Evolutionary conservation across 1,284 basidiomycete species (phyloP).

Genomic region (Sporisorium iseilematis-ciliati): DNA sequence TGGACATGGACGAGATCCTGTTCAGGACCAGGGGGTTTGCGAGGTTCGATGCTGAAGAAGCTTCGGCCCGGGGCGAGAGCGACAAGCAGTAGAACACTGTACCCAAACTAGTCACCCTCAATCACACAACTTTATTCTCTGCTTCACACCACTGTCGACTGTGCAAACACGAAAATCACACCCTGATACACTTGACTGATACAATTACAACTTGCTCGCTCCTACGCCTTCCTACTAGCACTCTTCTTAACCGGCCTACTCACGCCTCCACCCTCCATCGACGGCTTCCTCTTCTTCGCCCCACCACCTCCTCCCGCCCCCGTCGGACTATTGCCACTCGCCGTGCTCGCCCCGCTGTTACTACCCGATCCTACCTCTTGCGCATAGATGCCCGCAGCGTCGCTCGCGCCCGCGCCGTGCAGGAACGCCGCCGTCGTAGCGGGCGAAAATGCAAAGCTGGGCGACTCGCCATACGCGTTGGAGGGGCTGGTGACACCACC

Average conservation of each 20-base stretch:
- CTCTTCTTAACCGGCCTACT: constrained; percentile 31
- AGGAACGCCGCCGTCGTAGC: constrained; percentile 49
- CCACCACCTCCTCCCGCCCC: not conserved
- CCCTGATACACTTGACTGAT: not conserved
- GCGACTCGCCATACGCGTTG: constrained; percentile 22
- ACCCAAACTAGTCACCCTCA: too few relatives aligned
- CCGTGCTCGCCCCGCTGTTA: constrained; percentile 6
- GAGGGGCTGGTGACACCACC: constrained; percentile 39
- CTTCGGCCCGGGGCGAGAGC: not conserved
- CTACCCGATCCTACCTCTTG: constrained; percentile 10
- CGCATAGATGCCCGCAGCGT: constrained; percentile 18
- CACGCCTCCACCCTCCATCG: constrained; percentile 25
- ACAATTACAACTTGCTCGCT: constrained; percentile 30
- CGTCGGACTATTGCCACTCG: constrained; percentile 8
- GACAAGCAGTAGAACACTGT: not conserved
- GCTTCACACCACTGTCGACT: not conserved
- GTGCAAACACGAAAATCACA: not conserved
- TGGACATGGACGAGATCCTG: constrained; percentile 47
- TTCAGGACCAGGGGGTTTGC: constrained; percentile 38
- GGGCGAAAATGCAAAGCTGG: constrained; percentile 44
- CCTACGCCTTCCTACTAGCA: constrained; percentile 10
- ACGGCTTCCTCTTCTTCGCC: constrained; percentile 45
- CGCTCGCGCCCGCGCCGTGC: constrained; percentile 17
- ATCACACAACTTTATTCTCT: too few relatives aligned
- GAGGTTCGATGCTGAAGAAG: constrained; percentile 14